Evolutionary conservation across 2,329 filamentous ascomycete genomes (phyloP).

Genomic region (Metarhizium robertsii): DNA sequence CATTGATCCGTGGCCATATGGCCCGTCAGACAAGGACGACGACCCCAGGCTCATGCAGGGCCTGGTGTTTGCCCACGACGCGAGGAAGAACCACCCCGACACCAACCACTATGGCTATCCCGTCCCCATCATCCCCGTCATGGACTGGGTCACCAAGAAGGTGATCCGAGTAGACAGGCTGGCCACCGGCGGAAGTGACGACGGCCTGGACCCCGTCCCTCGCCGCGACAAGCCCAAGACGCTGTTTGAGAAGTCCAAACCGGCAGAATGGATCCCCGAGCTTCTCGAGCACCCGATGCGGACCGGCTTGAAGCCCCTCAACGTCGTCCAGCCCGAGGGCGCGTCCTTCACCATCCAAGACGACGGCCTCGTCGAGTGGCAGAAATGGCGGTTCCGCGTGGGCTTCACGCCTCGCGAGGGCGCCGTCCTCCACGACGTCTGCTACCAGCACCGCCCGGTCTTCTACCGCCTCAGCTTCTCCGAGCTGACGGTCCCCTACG

Average conservation of each 20-base stretch:
- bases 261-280: conserved; percentile 40
- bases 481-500: conserved; percentile 64
- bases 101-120: conserved; percentile 56
- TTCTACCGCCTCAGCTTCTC: conserved; percentile 58
- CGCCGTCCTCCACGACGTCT: conserved; percentile 59
- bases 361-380: conserved; percentile 45
- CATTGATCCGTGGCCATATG: conserved; percentile 60
- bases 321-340: conserved; percentile 62
- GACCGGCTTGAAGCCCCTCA: conserved; percentile 56
- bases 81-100: conserved; percentile 35
- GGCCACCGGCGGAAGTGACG: conserved; percentile 35
- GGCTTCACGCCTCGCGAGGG: conserved; percentile 64
- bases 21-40: conserved; percentile 30
- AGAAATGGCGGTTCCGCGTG: conserved; percentile 62
- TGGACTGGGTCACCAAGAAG: conserved; percentile 46
- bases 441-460: conserved; percentile 55
- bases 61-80: conserved; percentile 37
- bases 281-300: conserved; percentile 38
- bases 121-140: conserved; percentile 48
- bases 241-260: conserved; percentile 32
- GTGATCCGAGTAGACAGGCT: conserved; percentile 49
- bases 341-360: conserved; percentile 51
- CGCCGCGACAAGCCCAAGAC: conserved; percentile 30
- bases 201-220: conserved; percentile 30
- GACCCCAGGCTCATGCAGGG: conserved; percentile 38